Evolutionary conservation across 208 protist species (phyloP), one percentile per base, ranked within the genome.

Genomic region (Leishmania major): DNA sequence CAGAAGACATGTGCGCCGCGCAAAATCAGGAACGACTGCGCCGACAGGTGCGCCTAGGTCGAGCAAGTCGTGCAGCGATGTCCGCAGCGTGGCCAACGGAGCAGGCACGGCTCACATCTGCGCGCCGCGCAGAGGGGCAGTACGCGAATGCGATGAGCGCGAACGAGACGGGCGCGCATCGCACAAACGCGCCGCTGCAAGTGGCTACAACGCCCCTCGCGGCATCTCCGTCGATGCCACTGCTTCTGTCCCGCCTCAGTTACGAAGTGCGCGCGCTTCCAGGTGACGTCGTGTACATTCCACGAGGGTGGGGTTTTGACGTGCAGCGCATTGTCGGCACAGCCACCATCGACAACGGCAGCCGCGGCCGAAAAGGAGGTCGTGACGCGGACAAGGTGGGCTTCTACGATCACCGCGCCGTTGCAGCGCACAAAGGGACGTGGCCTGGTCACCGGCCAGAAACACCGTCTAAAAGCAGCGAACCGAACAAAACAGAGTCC

Each of bases 271-370:
- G 92, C 49, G 94, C 90, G 35, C 73, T 97, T 67, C 94, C 94
- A 28, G 94, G 94, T 6, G 94, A 97, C 84, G 94, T 94, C 31
- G 82, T 97, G 40, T 97, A 90, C 85, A 88, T 97, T 31, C 94
- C 94, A 5, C 87, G 89, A 5, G 88, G 91, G 0, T 97, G 91
- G 88, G 88, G 83, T 49, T 93, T 93, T 62, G 57, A 75, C 37
- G 87, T 95, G 53, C 81, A 90, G 77, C 94, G 92, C 74, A 90
- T 96, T 64, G 25, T 92, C 57, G 91, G 91, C 45, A 86, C 84
- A 1, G 90, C 90, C 13, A 76, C 90, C 6, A 53, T 91, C 51
- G 55, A 84, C 73, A 73, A 71, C 28, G 69, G 77, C 15, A 60
- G 11, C 70, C 15, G 6, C 40, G 7, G 69, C 37, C 25, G n/a